Conservation (phyloP, 305 asterid genomes). For the Ajuga reptans region DNA sequence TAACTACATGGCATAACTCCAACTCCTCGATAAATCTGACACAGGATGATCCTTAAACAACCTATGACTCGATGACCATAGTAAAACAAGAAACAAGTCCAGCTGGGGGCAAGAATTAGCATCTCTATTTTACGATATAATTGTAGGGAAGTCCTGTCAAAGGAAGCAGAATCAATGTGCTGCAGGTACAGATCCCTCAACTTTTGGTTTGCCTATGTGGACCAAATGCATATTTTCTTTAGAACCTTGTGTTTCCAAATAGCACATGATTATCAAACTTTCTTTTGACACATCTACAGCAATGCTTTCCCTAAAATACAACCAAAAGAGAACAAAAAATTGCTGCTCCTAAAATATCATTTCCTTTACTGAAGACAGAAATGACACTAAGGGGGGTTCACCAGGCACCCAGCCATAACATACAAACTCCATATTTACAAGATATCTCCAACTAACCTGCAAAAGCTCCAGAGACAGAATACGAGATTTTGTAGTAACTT, state of each 20-base stretch:
- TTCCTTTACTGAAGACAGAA: not conserved
- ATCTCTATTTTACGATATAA: too few relatives aligned
- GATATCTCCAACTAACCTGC: slow-evolving; percentile 48
- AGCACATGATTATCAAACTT: too few relatives aligned
- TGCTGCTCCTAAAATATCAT: not conserved
- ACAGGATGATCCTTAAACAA: too few relatives aligned
- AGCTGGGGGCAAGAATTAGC: too few relatives aligned
- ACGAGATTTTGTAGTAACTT: slow-evolving; percentile 69
- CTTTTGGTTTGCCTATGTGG: not conserved
- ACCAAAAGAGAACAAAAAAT: slow-evolving; percentile 5
- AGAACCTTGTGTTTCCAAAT: too few relatives aligned
- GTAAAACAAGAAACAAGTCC: not conserved
- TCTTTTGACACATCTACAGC: not conserved
- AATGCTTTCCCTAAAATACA: not conserved
- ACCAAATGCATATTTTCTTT: not conserved
- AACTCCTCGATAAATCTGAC: too few relatives aligned
- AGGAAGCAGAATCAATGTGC: not conserved
- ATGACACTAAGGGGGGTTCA: slow-evolving; percentile 4
- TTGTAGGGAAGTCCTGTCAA: not conserved
- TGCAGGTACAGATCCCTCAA: not conserved
- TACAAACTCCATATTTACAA: slow-evolving; percentile 20
- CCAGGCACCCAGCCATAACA: slow-evolving; percentile 15
- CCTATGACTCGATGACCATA: not conserved
- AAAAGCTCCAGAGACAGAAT: slow-evolving; percentile 82
- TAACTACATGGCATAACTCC: too few relatives aligned